Evolutionary conservation across 352 stramenopile species (phyloP).

Genomic region (Phytopythium oedochilum): DNA sequence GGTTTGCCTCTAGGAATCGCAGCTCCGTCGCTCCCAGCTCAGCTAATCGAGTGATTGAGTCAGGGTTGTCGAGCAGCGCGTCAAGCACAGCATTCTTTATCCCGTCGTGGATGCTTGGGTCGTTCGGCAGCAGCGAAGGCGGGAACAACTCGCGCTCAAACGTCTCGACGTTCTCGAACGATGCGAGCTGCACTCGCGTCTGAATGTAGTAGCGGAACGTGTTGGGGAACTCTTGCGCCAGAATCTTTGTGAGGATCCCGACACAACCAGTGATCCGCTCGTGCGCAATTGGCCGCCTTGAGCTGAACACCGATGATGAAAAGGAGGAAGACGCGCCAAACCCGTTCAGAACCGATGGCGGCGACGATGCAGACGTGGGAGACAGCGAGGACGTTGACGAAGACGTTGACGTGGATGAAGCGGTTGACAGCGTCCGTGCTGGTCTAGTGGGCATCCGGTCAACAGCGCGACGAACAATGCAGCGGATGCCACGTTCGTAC

Average conservation of each 20-base stretch:
- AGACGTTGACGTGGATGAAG: conserved; percentile 36
- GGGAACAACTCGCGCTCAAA: conserved; percentile 73
- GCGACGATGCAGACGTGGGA: conserved; percentile 20
- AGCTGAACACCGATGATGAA: conserved; percentile 30
- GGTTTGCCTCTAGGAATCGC: conserved; percentile 58
- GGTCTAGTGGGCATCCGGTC: conserved; percentile 29
- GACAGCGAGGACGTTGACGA: conserved; percentile 35
- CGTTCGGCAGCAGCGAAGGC: conserved; percentile 36
- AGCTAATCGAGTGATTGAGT: conserved; percentile 40
- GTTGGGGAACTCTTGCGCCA: conserved; percentile 69
- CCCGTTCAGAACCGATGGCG: conserved; percentile 16
- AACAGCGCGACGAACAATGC: conserved; percentile 45
- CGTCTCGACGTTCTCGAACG: conserved; percentile 63
- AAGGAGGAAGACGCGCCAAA: conserved; percentile 18
- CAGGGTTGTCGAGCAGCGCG: conserved; percentile 41
- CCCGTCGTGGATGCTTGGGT: conserved; percentile 46
- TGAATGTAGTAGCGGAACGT: conserved; percentile 77
- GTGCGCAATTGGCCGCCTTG: conserved; percentile 35
- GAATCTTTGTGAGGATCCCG: conserved; percentile 59
- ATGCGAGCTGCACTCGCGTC: conserved; percentile 57
- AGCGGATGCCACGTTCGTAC: conserved; percentile 44
- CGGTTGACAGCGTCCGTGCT: conserved; percentile 21
- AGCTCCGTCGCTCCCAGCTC: conserved; percentile 60
- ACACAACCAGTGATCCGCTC: conserved; percentile 55
- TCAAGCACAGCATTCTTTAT: conserved; percentile 49